Base-by-base conservation (phyloP, 495 filamentous ascomycete species). In the Saxophila tyrrhenica region DNA sequence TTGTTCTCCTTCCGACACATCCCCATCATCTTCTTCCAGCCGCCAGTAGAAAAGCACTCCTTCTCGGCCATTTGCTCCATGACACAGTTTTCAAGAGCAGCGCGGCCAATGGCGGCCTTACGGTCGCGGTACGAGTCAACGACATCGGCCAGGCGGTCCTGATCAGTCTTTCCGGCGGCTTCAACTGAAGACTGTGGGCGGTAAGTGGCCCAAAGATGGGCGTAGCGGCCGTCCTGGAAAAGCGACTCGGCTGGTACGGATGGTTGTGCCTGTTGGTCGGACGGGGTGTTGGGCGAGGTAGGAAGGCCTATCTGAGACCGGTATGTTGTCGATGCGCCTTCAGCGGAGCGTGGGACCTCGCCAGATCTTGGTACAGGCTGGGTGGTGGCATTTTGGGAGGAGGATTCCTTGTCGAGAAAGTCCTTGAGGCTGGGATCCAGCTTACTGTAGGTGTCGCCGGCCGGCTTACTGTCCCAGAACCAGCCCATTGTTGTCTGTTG, bases 1-100 rank as follows among this genome's bases (percentile, higher is more conserved):
- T 64, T 69, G 59, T 86, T 84, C 73, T 92, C 77, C 48, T 73
- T 72, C 15, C 79, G 72, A 63, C 92, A 97, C 79, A 94, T 74
- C 2, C 78, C 87, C 69, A 85, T 65, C 22, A 75, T 73, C 43
- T 80, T 74, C 48, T 66, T 64, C 68, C 74, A 75, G 21, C 70
- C 72, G 35, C 89, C 88, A 41, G 70, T 73, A 52, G 75, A 71
- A 71, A 87, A 94, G 72, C 92, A 98, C 2, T 80, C 72, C 48
- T 76, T 76, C 70, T 90, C 77, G 22, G 76, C 81, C 60, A 82
- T 70, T 68, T 95, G 85, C 69, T 96, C 89, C 51, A 87, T 58
- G 0, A 88, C 84, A 72, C 92, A 98, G 67, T 96, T 98, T 72
- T 97, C 94, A 59, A 94, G 72, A 15, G 92, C 92, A 8, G 86